phyloP scores from a whole-genome alignment of 257 asterid species.

The Nemophila menziesii region DNA sequence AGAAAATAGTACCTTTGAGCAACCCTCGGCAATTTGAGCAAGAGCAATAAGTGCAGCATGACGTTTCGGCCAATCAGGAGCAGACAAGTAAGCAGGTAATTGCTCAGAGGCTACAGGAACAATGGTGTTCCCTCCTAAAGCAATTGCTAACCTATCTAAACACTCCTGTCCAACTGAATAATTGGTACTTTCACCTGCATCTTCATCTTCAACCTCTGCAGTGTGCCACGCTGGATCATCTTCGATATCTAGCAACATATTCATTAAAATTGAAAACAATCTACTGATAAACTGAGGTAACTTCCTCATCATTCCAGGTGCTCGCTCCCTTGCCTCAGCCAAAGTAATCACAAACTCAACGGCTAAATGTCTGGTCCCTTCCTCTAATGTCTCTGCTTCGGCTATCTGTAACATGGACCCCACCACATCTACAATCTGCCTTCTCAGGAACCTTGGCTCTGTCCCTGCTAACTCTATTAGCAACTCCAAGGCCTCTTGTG shows the following conservation, averaged over 20 bases:
- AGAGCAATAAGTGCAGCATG: slow-evolving; percentile 91
- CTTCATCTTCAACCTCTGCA: slow-evolving; percentile 79
- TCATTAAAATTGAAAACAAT: slow-evolving; percentile 72
- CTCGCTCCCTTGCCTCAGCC: slow-evolving; percentile 93
- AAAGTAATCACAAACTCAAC: slow-evolving; percentile 85
- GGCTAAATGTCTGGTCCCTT: slow-evolving; percentile 89
- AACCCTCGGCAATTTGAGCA: slow-evolving; percentile 98
- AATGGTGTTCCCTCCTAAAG: slow-evolving; percentile 84
- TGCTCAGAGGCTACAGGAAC: slow-evolving; percentile 96
- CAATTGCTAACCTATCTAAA: slow-evolving; percentile 74
- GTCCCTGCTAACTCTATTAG: slow-evolving; percentile 91
- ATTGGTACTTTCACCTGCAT: slow-evolving; percentile 91
- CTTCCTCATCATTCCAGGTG: slow-evolving; percentile 99
- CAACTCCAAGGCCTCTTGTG: slow-evolving; percentile 91
- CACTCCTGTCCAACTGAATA: slow-evolving; percentile 95
- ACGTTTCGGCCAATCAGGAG: slow-evolving; percentile 92
- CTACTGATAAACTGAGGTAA: slow-evolving; percentile 80
- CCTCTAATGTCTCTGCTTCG: slow-evolving; percentile 83
- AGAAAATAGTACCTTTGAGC: slow-evolving; percentile 54
- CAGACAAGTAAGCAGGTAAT: slow-evolving; percentile 60
- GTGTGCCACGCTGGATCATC: slow-evolving; percentile 91
- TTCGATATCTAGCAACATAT: slow-evolving; percentile 76
- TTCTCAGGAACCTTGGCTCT: slow-evolving; percentile 80
- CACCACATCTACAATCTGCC: slow-evolving; percentile 88
- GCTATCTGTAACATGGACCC: slow-evolving; percentile 92